phyloP scores from a whole-genome alignment of 805 yeast species.

The Metschnikowia bowlesiae region DNA sequence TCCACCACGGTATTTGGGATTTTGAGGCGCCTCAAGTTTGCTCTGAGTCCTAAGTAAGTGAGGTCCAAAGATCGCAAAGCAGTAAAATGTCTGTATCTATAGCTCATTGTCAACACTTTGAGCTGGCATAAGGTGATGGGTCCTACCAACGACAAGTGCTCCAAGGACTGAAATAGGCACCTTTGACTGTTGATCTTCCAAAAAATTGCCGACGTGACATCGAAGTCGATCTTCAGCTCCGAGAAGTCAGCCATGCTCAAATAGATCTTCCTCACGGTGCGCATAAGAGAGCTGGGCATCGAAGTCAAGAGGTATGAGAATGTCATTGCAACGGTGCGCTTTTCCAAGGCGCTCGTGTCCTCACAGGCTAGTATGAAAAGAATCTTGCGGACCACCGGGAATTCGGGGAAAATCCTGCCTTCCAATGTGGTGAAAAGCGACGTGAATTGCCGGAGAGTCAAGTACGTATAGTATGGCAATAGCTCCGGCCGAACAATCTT shows the following conservation, averaged over 20 bases:
- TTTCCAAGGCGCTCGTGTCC: not conserved
- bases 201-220: not conserved
- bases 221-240: not conserved
- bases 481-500: conserved; percentile 1
- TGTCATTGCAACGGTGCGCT: not conserved
- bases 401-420: conserved; percentile 1
- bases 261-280: conserved; percentile 1
- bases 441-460: conserved; percentile 2
- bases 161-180: not conserved
- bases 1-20: conserved; percentile 4
- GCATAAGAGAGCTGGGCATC: conserved; percentile 4
- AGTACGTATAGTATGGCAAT: conserved; percentile 2
- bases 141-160: conserved; percentile 5
- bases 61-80: conserved; percentile 1
- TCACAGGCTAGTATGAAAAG: conserved; percentile 4
- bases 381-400: not conserved
- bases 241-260: not conserved
- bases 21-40: not conserved
- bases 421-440: not conserved
- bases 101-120: not conserved
- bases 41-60: conserved; percentile 1
- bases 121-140: not conserved
- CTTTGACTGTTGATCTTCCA: not conserved
- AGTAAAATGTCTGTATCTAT: conserved; percentile 1
- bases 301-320: not conserved